These are phyloP conservation scores for Claviceps maximensis DNA, from an alignment of 2,329 filamentous ascomycete species.

Conservation along the genomic window DNA sequence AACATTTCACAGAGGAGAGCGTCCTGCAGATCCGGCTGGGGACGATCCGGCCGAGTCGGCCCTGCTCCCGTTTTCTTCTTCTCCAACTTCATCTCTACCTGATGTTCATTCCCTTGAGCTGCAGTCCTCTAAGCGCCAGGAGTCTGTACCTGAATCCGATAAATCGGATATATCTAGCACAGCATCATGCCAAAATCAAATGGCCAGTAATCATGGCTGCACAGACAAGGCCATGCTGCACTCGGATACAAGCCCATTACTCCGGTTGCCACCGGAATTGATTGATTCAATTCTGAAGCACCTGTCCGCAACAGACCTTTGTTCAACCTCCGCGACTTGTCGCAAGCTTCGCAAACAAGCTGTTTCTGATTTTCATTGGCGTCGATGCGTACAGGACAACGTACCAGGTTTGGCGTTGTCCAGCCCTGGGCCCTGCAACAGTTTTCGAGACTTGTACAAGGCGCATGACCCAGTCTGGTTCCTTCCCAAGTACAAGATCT, in stretches of 20 bases:
- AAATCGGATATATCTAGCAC: neutral
- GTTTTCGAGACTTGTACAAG: slow-evolving; percentile 59
- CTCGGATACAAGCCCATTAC: slow-evolving; percentile 21
- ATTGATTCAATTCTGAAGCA: slow-evolving; percentile 57
- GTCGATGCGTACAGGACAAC: slow-evolving; percentile 52
- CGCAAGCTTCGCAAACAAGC: slow-evolving; percentile 45
- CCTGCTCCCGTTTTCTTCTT: neutral
- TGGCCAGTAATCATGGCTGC: neutral
- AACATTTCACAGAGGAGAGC: neutral
- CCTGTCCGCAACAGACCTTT: slow-evolving; percentile 52
- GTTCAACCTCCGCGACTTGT: slow-evolving; percentile 46
- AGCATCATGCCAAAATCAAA: neutral
- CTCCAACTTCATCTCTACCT: neutral
- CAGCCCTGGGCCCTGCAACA: slow-evolving; percentile 43
- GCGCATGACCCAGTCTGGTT: slow-evolving; percentile 78
- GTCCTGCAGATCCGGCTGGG: slow-evolving; percentile 2
- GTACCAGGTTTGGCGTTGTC: slow-evolving; percentile 43
- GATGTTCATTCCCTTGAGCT: neutral
- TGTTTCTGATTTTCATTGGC: slow-evolving; percentile 59
- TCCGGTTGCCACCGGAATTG: slow-evolving; percentile 59
- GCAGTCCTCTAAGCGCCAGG: neutral
- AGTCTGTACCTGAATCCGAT: neutral
- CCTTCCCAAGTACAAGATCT: slow-evolving; percentile 63
- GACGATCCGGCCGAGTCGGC: neutral
- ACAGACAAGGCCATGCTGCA: neutral